Evolutionary conservation across 495 filamentous ascomycete species (phyloP), one percentile per base, ranked within the genome.

Genomic region (Lophiotrema nucula): DNA sequence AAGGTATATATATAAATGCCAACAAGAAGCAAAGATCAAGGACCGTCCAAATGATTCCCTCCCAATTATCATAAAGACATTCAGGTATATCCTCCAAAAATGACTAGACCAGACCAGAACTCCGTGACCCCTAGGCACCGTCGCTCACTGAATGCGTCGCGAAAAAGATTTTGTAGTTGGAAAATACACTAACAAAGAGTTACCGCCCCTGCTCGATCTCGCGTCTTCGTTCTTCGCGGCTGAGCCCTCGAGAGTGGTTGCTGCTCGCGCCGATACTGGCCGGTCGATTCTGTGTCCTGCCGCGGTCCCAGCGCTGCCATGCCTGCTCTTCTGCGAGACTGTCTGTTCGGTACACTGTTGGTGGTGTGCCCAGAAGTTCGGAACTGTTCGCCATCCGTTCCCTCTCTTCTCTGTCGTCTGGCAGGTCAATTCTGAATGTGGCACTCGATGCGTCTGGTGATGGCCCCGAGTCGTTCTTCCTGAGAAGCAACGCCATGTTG

Each of bases 401-500:
- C 31, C 31, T 25, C 53, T 67, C 64, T 47, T 69, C 67, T 0
- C 56, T 57, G 38, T 63, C 64, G 1, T 56, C 66, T 8, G 56
- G 68, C 19, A 56, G 42, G 31, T 69, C 67, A 31, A 69, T 64
- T 13, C 53, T 35, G 62, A 67, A 68, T 2, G 68, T 69, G 33
- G 59, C 53, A n/a, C 58, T 60, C 6, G 61, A 54, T 13, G 65
- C 63, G 27, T 60, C 62, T 18, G 58, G 51, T 15, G 44, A 57
- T 2, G 65, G 56, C 19, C 58, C 53, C 2, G 66, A 28, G 33
- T 67, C 64, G 19, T 51, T 41, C 25, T 63, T 54, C 53, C 57
- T 64, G 37, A 69, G 56, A 16, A 73, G 63, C 39, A 69, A 59
- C 60, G 67, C 64, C 71, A 73, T 73, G 60, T 73, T 68, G 56